Evolutionary conservation across 305 asterid genomes (phyloP), one percentile per base, ranked within the genome.

Genomic region (Striga hermonthica): DNA sequence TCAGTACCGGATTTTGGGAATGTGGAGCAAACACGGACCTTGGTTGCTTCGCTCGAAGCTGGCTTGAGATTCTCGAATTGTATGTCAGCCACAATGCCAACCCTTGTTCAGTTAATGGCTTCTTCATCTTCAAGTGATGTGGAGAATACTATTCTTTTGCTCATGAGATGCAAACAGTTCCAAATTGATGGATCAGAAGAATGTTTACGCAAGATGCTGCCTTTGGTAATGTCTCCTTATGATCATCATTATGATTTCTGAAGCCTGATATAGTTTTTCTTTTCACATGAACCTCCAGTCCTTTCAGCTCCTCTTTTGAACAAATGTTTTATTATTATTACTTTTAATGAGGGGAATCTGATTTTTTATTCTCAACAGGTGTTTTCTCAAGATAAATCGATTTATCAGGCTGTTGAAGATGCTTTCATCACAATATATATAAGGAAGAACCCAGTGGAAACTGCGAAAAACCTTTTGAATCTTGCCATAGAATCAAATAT

Each of bases 101-200:
- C 81, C 68, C 96, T 92, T 57, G 91, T 92, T 74, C 98, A 92
- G 55, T 77, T 92, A 78, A 87, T 92, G 98, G 97, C 98, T 69
- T 92, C 98, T 35, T 84, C 98, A 67, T 89, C 98, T 74, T 91
- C 96, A 22, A 81, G 79, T 61, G 97, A 92, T 66, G 98, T 89
- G 73, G 98, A 92, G 65, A 86, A 86, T 70, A 82, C 97, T 66
- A 92, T 92, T 76, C 89, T 87, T 60, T 75, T 92, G 77, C 87
- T 92, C 74, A 92, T 92, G 98, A 92, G 98, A 78, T 92, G 98
- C 75, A 84, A 87, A 66, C 98, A 92, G 67, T 92, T 92, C 75
- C 96, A 85, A 71, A 84, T 92, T 68, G 97, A 92, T 80, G 96
- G 83, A 59, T 90, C 97, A 49, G 97, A 89, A 79, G 87, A 86